Base-by-base conservation (phyloP, 768 basidiomycete genomes). In the Podaxis sp. region DNA sequence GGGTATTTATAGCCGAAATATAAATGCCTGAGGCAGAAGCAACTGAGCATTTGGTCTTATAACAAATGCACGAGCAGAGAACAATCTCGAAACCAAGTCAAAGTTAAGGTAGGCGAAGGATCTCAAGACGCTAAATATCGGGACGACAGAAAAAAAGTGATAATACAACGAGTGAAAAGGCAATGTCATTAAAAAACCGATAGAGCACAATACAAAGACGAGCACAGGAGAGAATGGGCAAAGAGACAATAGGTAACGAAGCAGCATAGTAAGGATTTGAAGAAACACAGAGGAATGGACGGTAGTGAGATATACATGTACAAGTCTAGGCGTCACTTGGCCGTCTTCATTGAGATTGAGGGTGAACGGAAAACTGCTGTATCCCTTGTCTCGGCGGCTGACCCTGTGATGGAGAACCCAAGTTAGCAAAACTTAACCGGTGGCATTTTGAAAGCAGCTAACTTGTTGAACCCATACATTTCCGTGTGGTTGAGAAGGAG, bases 341-440 rank as follows among this genome's bases (percentile, higher is more conserved):
- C 36, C 16, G 3, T 37, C 37, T 53, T 54, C 50, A 60, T 25
- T 55, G 50, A 6, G 54, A 13, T 48, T 51, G 52, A 28, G 63
- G 59, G 70, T 72, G 71, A 70, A 74, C 70, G 63, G 62, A 59
- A 62, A 73, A 71, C 63, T 70, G 57, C 65, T 51, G 68, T 63
- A 67, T 64, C 44, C 64, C 64, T 64, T 60, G 59, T 46, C 56
- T 50, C 47, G 61, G 55, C 40, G 61, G 55, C 57, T 59, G 66
- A 25, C 62, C 64, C 62, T 65, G 51, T 18, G 44, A 42, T 23
- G 28, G 7, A 37, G 23, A 46, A 51, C 27, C 10, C 42, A 35
- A 57, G 50, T 27, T 38, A 59, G 37, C 21, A 52, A 55, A 14
- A 57, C 32, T 52, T 13, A 40, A 27, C 7, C 16, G 37, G 23